These are phyloP conservation scores for Rhynchospora pubera DNA, from an alignment of 176 grass and related monocot genomes.

Conservation along the genomic window DNA sequence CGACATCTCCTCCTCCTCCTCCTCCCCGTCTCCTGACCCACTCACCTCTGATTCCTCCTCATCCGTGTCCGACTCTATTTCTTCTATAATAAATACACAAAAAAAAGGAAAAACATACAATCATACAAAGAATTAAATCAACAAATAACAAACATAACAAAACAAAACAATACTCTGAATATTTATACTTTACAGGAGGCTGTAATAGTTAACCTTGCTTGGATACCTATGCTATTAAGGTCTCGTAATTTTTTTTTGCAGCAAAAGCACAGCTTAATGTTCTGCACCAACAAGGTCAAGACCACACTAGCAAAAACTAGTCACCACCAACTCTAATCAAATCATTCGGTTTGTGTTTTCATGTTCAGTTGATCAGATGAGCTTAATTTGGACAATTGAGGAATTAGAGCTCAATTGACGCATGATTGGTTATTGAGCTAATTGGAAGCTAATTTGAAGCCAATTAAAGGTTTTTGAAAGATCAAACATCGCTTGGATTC, in stretches of 20 bases:
- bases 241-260: background rate
- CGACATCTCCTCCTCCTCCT: conserved; percentile 73
- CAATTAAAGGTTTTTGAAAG: background rate
- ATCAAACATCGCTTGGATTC: background rate
- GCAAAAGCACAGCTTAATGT: background rate
- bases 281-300: background rate
- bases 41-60: conserved; percentile 79
- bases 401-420: background rate
- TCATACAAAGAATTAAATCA: background rate
- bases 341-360: background rate
- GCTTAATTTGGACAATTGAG: background rate
- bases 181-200: background rate
- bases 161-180: conserved; percentile 9
- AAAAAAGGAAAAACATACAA: conserved; percentile 16
- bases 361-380: background rate
- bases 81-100: conserved; percentile 13
- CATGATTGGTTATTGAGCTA: background rate
- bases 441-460: background rate
- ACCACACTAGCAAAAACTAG: background rate
- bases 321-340: background rate
- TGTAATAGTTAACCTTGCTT: background rate
- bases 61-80: conserved; percentile 59
- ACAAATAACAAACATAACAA: too few species aligned
- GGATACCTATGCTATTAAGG: background rate
- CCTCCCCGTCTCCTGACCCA: conserved; percentile 55